Base-by-base conservation (phyloP, 2,329 filamentous ascomycete species). In the Hymenoscyphus repandus region DNA sequence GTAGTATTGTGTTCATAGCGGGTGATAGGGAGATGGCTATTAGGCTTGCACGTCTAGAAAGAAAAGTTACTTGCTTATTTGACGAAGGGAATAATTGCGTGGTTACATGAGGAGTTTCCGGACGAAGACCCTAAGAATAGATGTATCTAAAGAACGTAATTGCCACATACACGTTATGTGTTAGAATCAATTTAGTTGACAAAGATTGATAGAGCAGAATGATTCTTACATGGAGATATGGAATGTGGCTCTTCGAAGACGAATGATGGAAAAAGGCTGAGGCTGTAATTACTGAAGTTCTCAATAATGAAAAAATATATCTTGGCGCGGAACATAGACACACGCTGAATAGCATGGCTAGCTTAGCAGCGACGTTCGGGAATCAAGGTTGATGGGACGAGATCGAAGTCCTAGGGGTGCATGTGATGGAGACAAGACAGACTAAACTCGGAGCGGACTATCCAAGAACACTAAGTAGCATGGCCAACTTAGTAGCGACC, bases 251-350 rank as follows among this genome's bases (percentile, higher is more conserved):
- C 6, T 27, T n/a, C 32, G 31, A 27, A 11, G 33, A 53, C 34
- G 46, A 46, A 42, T 17, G 47, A 37, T 53, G 27, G 17, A 38
- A 49, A 1, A 22, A 53, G 40, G 50, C 50, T 22, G 50, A 50
- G 22, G 37, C 15, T n/a, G n/a, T n/a, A n/a, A n/a, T n/a, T n/a
- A n/a, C n/a, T n/a, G n/a, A n/a, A n/a, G n/a, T n/a, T n/a, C n/a
- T n/a, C n/a, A n/a, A n/a, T n/a, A n/a, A n/a, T n/a, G n/a, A n/a
- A n/a, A n/a, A n/a, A n/a, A n/a, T n/a, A n/a, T n/a, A n/a, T n/a
- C n/a, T n/a, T n/a, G n/a, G n/a, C n/a, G n/a, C n/a, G n/a, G n/a
- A n/a, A n/a, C n/a, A n/a, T n/a, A n/a, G n/a, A 15, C 39, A 4
- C 22, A 27, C 22, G 22, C 22, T 27, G 7, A 27, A 4, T 27